phyloP scores from a whole-genome alignment of 306 rosid species.

The Albizia julibrissin region DNA sequence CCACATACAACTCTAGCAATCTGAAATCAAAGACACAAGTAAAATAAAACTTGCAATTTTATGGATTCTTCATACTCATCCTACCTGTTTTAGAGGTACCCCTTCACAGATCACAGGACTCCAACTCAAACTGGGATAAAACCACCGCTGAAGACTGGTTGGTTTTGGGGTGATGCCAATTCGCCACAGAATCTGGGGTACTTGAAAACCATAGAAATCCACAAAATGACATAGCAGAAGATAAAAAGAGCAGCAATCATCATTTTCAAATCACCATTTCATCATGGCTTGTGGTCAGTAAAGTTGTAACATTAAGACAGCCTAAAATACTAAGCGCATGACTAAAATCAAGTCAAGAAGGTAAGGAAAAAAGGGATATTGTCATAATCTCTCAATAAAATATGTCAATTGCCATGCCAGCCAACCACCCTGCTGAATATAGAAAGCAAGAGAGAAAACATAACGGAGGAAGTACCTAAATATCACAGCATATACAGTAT shows the following conservation, averaged over 20 bases:
- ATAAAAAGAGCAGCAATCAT: background rate
- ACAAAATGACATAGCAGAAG: background rate
- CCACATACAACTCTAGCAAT: background rate
- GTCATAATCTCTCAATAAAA: background rate
- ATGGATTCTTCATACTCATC: background rate
- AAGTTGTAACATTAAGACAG: background rate
- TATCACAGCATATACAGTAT: constrained; percentile 7
- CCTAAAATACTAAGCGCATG: background rate
- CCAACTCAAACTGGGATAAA: background rate
- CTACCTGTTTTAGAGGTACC: constrained; percentile 17
- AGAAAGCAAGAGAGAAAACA: background rate
- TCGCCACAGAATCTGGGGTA: constrained; percentile 5
- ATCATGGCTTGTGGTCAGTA: background rate
- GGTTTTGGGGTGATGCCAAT: background rate
- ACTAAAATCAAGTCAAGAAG: background rate
- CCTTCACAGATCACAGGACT: background rate
- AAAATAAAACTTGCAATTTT: constrained; percentile 7
- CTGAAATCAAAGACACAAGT: background rate
- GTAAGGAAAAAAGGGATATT: background rate
- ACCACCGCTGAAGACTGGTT: background rate
- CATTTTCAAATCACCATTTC: background rate
- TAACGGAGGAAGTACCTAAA: background rate
- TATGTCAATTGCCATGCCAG: background rate
- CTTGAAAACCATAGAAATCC: constrained; percentile 2
- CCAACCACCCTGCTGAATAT: background rate